Percentiles rank a stretch among this genome's conserved stretches.
Conservation (phyloP, 23 red algal species). For the Gracilaria vermiculophylla region DNA sequence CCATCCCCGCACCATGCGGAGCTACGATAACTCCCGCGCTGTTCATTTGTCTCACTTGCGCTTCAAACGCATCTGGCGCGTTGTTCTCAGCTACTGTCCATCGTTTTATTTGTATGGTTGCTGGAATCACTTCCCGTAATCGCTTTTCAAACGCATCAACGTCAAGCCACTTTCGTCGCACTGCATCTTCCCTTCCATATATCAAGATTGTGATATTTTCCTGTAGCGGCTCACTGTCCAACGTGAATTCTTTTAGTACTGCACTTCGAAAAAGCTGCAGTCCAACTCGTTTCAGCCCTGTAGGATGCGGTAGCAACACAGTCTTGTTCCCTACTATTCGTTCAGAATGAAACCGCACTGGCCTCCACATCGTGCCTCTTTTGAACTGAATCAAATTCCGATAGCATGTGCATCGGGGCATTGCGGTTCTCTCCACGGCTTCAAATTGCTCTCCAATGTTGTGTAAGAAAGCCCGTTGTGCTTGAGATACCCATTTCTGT, state of each 20-base stretch:
- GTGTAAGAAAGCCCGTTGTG: conserved; percentile 11
- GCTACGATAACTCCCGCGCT: conserved; percentile 6
- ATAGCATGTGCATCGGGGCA: conserved; percentile 18
- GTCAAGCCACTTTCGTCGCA: conserved; percentile 17
- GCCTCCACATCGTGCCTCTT: conserved; percentile 41
- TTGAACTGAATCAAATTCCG: conserved; percentile 1
- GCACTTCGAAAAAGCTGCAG: conserved; percentile 10
- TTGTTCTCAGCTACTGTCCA: background rate
- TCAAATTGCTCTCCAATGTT: background rate
- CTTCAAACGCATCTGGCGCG: background rate
- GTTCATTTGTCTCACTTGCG: conserved; percentile 25
- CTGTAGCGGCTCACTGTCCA: conserved; percentile 1
- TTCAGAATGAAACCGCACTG: conserved; percentile 20
- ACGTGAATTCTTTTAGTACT: background rate
- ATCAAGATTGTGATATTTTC: background rate
- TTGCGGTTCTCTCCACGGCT: background rate
- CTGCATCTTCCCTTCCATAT: conserved; percentile 13
- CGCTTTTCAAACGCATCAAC: conserved; percentile 9
- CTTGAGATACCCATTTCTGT: conserved; percentile 11
- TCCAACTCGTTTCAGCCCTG: conserved; percentile 16
- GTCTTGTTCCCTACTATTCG: background rate
- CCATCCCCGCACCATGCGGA: conserved; percentile 40
- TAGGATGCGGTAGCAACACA: conserved; percentile 15
- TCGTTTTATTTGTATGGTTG: background rate
- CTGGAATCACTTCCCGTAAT: background rate